Percentiles rank a stretch among this genome's conserved stretches.
These are phyloP conservation scores for Ophiostoma tasmaniense DNA, from an alignment of 2,329 filamentous ascomycete genomes.

Conservation along the genomic window DNA sequence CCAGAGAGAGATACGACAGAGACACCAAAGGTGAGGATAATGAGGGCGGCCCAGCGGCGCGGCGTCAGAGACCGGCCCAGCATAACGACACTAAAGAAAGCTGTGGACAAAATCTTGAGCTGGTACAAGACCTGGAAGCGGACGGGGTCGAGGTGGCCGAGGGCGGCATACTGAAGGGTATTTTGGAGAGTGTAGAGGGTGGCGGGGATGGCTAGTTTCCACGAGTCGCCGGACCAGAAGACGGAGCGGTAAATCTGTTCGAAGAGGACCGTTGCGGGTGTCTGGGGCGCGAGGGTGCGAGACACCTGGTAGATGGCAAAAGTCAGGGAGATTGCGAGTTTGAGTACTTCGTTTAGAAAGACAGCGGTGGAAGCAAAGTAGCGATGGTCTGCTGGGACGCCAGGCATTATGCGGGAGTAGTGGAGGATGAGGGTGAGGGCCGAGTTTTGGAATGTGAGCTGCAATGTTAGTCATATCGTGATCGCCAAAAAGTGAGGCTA, in stretches of 20 bases:
- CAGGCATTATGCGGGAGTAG: conserved; percentile 86
- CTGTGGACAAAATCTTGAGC: conserved; percentile 86
- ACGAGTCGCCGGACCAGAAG: conserved; percentile 74
- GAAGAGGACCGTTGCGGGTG: conserved; percentile 71
- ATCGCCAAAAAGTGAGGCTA: neutral
- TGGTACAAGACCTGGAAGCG: conserved; percentile 93
- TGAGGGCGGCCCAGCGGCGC: conserved; percentile 70
- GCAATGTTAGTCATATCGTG: conserved; percentile 21
- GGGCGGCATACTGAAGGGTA: conserved; percentile 83
- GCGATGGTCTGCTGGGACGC: conserved; percentile 65
- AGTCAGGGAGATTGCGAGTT: conserved; percentile 76
- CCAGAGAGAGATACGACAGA: conserved; percentile 81
- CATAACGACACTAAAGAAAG: conserved; percentile 74
- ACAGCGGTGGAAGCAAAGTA: conserved; percentile 93
- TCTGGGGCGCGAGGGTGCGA: conserved; percentile 61
- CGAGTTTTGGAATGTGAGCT: conserved; percentile 76
- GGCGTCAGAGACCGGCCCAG: conserved; percentile 61
- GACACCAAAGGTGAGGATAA: conserved; percentile 74
- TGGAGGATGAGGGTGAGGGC: conserved; percentile 78
- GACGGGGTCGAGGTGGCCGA: conserved; percentile 84
- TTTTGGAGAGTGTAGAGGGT: conserved; percentile 86
- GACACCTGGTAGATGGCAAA: conserved; percentile 85
- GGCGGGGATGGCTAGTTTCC: conserved; percentile 88
- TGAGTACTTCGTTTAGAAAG: conserved; percentile 86
- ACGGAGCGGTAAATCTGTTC: conserved; percentile 70